Evolutionary conservation across 768 basidiomycete genomes (phyloP), one percentile per base, ranked within the genome.

Genomic region (Boletus coccyginus): DNA sequence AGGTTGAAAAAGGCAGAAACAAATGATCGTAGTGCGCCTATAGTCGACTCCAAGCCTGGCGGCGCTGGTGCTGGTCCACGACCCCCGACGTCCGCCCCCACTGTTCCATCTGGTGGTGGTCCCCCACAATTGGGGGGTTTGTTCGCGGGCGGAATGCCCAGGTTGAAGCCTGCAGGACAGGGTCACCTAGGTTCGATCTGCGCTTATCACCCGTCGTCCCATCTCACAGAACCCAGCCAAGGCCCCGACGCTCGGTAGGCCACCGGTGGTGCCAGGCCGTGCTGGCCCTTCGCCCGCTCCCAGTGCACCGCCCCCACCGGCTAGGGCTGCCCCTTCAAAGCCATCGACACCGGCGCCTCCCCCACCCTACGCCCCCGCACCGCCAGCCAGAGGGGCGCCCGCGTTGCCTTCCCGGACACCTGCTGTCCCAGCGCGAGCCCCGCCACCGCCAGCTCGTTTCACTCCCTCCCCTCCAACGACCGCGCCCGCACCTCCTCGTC

Each of bases 111-210:
- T 31, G 75, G 71, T 8, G 74, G 67, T n/a, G 85, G 78, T 8
- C 85, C 92, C 29, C 90, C 92, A 27, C 92, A 94, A 70, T 75
- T 95, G 5, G 94, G 85, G 33, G 87, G 84, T 2, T 72, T 97
- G 12, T 95, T 97, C 66, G 92, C 94, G 44, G 93, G 92, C 16
- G 94, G 94, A 1, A 85, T 96, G 77, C 94, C 94, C 5, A 94
- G 90, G 68, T 69, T 96, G 66, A 95, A 88, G 76, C 84, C 92
- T 44, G 81, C 88, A n/a, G 89, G 85, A 13, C 81, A 83, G 55
- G 78, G 66, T 52, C 79, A 75, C 69, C 70, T 78, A 53, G 82
- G 88, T 88, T 66, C 56, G 78, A 52, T 43, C 43, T 57, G 59
- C 52, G 52, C 42, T 39, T 43, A 52, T 64, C 56, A 29, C 29